Base-by-base conservation (phyloP, 306 rosid species). In the Medicago arabica region DNA sequence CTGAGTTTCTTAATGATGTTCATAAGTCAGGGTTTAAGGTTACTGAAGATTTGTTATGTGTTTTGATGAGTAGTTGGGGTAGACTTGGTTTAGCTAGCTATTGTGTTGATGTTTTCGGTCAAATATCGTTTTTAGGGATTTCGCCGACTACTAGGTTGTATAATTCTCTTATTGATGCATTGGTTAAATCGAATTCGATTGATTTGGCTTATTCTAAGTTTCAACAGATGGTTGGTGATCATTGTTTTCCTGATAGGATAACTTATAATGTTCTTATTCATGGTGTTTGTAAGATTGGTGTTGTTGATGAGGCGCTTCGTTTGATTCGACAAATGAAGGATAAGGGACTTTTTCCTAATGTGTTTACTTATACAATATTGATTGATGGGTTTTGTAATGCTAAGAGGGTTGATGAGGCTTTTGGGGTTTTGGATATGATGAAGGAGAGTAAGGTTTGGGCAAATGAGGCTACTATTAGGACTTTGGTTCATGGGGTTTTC, bases 271-370 rank as follows among this genome's bases (percentile, higher is more conserved):
- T 88, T 19, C 92, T 94, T 38, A 81, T 94, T 76, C 92, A 90
- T 65, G 97, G 97, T 17, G 98, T 91, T 73, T 91, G 95, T 78
- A 85, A 81, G 79, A 67, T 72, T 11, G 97, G 98, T 36, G 87
- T 91, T 60, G 88, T 91, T 16, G 97, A 94, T 58, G 98, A 94
- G 83, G 98, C 96, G 0, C 90, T 94, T 77, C 89, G 96, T 1
- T 79, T 94, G 47, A 81, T 91, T 41, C 85, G 78, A 44, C 97
- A 91, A 71, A 91, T 94, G 98, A 92, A 87, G 81, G 81, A 58
- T 7, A 78, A 61, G 77, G 96, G 97, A 2, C 83, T 59, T 79
- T 54, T 41, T 10, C 98, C 97, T 2, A 94, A 94, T 85, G 96
- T 91, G 39, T 88, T 82, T 59, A 91, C 97, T 0, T 91, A 87